Evolutionary conservation across 2,329 filamentous ascomycete genomes (phyloP), one percentile per base, ranked within the genome.

Genomic region (Onygena corvina): DNA sequence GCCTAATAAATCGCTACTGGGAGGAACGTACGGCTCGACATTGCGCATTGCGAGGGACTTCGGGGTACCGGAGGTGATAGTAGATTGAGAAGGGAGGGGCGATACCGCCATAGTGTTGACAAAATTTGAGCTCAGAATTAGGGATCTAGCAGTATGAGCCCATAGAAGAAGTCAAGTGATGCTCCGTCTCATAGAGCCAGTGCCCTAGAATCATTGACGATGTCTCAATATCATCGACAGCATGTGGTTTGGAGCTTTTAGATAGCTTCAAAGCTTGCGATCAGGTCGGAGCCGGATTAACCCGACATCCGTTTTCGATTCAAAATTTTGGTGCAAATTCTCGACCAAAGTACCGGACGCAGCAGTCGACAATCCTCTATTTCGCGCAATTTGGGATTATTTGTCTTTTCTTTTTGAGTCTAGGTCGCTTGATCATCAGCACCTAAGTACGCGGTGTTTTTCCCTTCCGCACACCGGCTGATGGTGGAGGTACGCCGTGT

Each of bases 21-120:
- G 50, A 44, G 60, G 60, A 46, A 58, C 59, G 3, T 7, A 23
- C 5, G 9, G 4, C 4, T 42, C 38, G 12, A 42, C 27, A 14
- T 42, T 42, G 42, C 61, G 61, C 42, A 65, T 56, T 44, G 62
- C 61, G 33, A 64, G 54, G 27, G 60, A 60, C 53, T 64, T 68
- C 16, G 64, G 55, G 33, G 61, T 63, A 31, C 42, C 16, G 23
- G 61, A 56, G 45, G 62, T 61, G 34, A 60, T 58, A 51, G 59
- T 64, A 6, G 68, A 66, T 35, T 59, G 63, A 36, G 66, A 60
- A 53, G 63, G 53, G 18, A 70, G 61, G 42, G 71, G 71, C 51
- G 71, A 73, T 12, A 67, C 60, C 25, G 66, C 64, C 69, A 71
- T 67, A 42, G 6, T 42, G 38, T 42, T n/a, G 12, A n/a, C 4